A percentile compares a stretch with the other conserved stretches of the same genome.
Conservation (phyloP, 2,329 filamentous ascomycete genomes). For the Bipolaris oryzae region DNA sequence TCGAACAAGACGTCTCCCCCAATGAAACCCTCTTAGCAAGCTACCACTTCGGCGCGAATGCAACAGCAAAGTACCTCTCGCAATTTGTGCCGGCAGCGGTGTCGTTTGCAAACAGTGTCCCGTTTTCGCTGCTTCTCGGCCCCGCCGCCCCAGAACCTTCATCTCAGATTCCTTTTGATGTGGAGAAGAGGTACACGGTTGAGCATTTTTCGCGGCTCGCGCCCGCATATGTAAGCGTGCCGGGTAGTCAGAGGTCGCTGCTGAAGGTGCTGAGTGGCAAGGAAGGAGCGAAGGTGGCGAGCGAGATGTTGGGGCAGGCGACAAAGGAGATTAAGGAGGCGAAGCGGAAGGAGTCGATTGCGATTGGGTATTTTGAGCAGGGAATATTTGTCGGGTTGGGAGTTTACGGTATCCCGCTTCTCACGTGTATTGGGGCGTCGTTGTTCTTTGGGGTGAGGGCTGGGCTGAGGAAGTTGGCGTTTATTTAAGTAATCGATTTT, state of each 20-base stretch:
- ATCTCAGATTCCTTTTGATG: slow-evolving; percentile 17
- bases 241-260: slow-evolving; percentile 26
- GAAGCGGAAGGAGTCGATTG: slow-evolving; percentile 44
- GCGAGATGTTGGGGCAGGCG: slow-evolving; percentile 22
- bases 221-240: slow-evolving; percentile 24
- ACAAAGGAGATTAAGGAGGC: slow-evolving; percentile 36
- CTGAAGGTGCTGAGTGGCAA: slow-evolving; percentile 18
- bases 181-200: slow-evolving; percentile 26
- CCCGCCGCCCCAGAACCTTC: slow-evolving; percentile 25
- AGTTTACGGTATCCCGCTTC: slow-evolving; percentile 40
- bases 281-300: slow-evolving; percentile 18
- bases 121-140: slow-evolving; percentile 57
- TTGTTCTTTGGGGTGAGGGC: slow-evolving; percentile 35
- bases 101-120: slow-evolving; percentile 64
- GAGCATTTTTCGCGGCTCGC: slow-evolving; percentile 28
- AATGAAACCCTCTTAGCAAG: slow-evolving; percentile 49
- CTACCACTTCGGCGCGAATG: slow-evolving; percentile 60
- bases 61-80: slow-evolving; percentile 63
- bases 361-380: slow-evolving; percentile 40
- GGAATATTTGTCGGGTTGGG: slow-evolving; percentile 46
- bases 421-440: slow-evolving; percentile 35
- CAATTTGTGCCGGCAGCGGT: slow-evolving; percentile 61
- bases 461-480: slow-evolving; percentile 30
- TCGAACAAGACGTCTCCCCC: slow-evolving; percentile 41
- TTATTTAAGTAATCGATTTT: slow-evolving; percentile 10